phyloP scores from a whole-genome alignment of 2,329 filamentous ascomycete genomes.

The Ambrosiella xylebori region DNA sequence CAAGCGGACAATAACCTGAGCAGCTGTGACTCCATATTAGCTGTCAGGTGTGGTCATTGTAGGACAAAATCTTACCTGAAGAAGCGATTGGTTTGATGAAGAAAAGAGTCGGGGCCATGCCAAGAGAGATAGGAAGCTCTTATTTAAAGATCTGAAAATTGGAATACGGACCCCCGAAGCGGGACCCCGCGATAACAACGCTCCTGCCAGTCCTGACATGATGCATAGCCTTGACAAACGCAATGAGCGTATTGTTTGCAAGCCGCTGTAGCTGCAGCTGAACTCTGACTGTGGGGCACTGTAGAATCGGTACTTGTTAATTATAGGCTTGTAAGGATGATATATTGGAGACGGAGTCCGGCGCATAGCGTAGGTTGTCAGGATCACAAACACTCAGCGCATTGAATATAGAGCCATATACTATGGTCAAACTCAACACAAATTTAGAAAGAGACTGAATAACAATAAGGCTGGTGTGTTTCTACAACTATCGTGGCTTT shows the following conservation, averaged over 20 bases:
- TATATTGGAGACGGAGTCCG: slow-evolving; percentile 2
- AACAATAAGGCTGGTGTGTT: background rate
- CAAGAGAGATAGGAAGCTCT: background rate
- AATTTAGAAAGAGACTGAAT: background rate
- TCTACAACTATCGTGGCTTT: background rate
- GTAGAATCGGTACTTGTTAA: background rate
- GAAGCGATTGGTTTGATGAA: background rate
- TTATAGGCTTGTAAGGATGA: background rate
- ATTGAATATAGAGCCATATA: background rate
- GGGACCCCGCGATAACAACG: background rate
- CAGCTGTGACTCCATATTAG: background rate
- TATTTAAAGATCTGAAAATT: background rate
- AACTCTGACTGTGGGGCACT: background rate
- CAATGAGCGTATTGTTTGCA: no score
- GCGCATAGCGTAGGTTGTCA: slow-evolving; percentile 1
- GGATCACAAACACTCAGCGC: background rate
- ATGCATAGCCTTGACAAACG: background rate
- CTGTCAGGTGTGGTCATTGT: background rate
- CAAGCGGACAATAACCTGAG: background rate
- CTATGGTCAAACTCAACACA: no score
- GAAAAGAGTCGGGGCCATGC: background rate
- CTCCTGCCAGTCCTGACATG: background rate
- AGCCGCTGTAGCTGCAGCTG: background rate
- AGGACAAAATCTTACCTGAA: background rate
- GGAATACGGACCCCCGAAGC: background rate